Percentiles rank a stretch among this genome's conserved stretches.
These are phyloP conservation scores for Fusarium decemcellulare DNA, from an alignment of 2,329 filamentous ascomycete species.

Conservation along the genomic window DNA sequence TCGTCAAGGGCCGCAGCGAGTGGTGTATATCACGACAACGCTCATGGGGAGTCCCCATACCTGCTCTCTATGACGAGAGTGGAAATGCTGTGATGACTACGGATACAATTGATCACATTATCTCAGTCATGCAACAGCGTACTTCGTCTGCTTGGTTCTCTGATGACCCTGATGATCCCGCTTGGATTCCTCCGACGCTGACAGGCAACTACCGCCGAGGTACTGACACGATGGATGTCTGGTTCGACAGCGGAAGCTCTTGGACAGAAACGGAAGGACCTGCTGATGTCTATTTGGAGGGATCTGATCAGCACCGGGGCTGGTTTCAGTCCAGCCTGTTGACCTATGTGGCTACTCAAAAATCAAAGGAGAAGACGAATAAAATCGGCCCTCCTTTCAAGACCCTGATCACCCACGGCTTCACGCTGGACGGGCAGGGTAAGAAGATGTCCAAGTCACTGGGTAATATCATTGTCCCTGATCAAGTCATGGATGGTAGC, in stretches of 20 bases:
- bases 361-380: constrained; percentile 48
- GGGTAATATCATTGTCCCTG: constrained; percentile 87
- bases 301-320: constrained; percentile 94
- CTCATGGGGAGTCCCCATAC: constrained; percentile 97
- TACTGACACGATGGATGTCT: constrained; percentile 98
- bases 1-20: constrained; percentile 88
- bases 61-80: constrained; percentile 83
- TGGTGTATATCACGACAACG: constrained; percentile 99
- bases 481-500: constrained; percentile 87
- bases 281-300: constrained; percentile 93
- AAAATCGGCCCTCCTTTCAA: constrained; percentile 78
- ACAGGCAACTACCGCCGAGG: constrained; percentile 78
- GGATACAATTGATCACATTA: constrained; percentile 87
- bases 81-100: constrained; percentile 85
- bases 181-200: constrained; percentile 81
- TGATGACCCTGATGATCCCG: constrained; percentile 79
- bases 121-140: constrained; percentile 80
- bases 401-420: constrained; percentile 94
- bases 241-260: constrained; percentile 98
- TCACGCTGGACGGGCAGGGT: constrained; percentile 89
- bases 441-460: constrained; percentile 99
- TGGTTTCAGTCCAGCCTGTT: constrained; percentile 99
- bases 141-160: constrained; percentile 97
- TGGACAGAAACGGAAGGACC: constrained; percentile 76
- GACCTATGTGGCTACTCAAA: constrained; percentile 81